A percentile compares a stretch with the other conserved stretches of the same genome.
These are phyloP conservation scores for Ophiostoma quercus DNA, from an alignment of 2,329 filamentous ascomycete species.

Conservation along the genomic window DNA sequence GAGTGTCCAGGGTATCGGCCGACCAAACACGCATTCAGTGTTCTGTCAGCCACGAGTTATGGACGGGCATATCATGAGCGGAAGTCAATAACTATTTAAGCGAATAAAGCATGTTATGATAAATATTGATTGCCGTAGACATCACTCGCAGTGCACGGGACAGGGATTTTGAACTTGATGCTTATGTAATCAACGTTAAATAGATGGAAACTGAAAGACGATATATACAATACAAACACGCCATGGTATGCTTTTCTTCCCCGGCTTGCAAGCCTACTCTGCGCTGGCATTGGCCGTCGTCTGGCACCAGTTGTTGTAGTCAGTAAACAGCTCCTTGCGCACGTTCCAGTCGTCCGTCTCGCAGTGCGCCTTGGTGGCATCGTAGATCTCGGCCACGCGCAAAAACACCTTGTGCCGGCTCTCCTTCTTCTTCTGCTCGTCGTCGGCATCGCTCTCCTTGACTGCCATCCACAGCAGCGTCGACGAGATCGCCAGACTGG, in stretches of 20 bases:
- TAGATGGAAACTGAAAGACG: background rate
- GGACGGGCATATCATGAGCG: slow-evolving; percentile 10
- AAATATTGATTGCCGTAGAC: background rate
- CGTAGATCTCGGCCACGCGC: slow-evolving; percentile 59
- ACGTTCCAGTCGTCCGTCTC: slow-evolving; percentile 55
- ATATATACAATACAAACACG: slow-evolving; percentile 4
- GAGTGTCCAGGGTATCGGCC: background rate
- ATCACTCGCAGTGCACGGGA: background rate
- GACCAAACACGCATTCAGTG: background rate
- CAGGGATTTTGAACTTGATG: background rate
- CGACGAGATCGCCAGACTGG: slow-evolving; percentile 62
- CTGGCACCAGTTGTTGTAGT: slow-evolving; percentile 66
- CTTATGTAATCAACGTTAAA: background rate
- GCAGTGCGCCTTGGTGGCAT: slow-evolving; percentile 55
- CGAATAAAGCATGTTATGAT: background rate
- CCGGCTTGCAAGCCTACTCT: background rate
- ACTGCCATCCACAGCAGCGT: slow-evolving; percentile 53
- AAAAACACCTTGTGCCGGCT: slow-evolving; percentile 46
- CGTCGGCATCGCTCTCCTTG: background rate
- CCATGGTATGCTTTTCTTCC: background rate
- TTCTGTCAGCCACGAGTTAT: background rate
- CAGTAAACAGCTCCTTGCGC: slow-evolving; percentile 61
- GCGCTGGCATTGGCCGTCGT: slow-evolving; percentile 11
- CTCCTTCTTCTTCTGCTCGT: background rate
- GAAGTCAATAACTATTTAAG: slow-evolving; percentile 6